Conservation (phyloP, 1,284 basidiomycete genomes). For the Leccinum pachyderme region DNA sequence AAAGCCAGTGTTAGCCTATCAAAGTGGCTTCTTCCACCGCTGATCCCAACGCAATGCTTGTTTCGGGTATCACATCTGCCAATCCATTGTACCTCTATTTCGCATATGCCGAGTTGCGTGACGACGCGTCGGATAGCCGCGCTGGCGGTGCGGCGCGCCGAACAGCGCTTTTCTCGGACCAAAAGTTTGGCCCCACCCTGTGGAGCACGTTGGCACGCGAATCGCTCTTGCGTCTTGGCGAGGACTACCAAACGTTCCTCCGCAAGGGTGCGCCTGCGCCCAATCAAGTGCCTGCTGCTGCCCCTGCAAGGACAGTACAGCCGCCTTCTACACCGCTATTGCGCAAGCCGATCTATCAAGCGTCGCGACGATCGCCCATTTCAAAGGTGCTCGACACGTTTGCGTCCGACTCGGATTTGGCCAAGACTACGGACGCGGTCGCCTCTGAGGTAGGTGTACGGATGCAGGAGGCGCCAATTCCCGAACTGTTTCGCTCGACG, state of each 20-base stretch:
- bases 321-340: constrained; percentile 43
- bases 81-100: constrained; percentile 54
- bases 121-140: constrained; percentile 43
- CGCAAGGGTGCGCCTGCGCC: constrained; percentile 42
- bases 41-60: constrained; percentile 51
- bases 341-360: constrained; percentile 48
- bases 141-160: constrained; percentile 43
- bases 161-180: constrained; percentile 64
- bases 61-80: constrained; percentile 56
- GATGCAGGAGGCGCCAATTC: constrained; percentile 44
- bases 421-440: constrained; percentile 47
- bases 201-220: constrained; percentile 64
- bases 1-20: constrained; percentile 38
- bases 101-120: constrained; percentile 54
- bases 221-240: constrained; percentile 57
- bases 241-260: constrained; percentile 61
- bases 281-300: constrained; percentile 23
- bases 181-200: constrained; percentile 61
- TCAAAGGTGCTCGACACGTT: constrained; percentile 51
- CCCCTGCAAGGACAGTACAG: constrained; percentile 22
- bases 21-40: constrained; percentile 40
- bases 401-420: constrained; percentile 55
- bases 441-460: constrained; percentile 30
- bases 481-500: constrained; percentile 58
- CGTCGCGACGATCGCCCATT: constrained; percentile 43